A percentile compares a stretch with the other conserved stretches of the same genome.
Conservation (phyloP, 306 rosid species). For the Bauhinia variegata region DNA sequence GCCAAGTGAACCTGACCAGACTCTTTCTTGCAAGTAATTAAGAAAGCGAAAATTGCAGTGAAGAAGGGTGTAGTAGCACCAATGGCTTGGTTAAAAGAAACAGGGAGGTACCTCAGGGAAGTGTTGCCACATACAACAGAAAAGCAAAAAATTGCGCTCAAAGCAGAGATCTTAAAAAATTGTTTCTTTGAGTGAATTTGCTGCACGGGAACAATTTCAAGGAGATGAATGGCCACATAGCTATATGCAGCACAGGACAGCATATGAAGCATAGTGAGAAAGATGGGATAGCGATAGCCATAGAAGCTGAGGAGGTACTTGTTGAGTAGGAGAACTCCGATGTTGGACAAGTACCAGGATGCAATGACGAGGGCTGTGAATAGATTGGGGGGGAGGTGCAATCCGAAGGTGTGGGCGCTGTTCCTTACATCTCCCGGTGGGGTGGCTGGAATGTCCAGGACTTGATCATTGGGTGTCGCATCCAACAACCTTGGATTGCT, state of each 20-base stretch:
- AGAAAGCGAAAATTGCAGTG: conserved; percentile 57
- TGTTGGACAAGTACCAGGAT: conserved; percentile 89
- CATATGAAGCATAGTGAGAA: conserved; percentile 97
- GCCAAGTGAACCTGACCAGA: conserved; percentile 53
- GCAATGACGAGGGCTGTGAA: conserved; percentile 60
- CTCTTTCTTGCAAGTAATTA: conserved; percentile 58
- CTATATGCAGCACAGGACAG: conserved; percentile 67
- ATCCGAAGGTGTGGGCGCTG: conserved; percentile 38
- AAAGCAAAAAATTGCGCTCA: conserved; percentile 60
- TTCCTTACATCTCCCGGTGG: conserved; percentile 65
- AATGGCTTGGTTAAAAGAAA: conserved; percentile 62
- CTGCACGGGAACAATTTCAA: conserved; percentile 58
- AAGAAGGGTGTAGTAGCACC: conserved; percentile 69
- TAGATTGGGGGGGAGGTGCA: conserved; percentile 42
- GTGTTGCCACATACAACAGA: conserved; percentile 70
- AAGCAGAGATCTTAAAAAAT: conserved; percentile 55
- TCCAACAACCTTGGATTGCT: conserved; percentile 73
- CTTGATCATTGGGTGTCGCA: conserved; percentile 48
- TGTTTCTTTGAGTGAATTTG: conserved; percentile 54
- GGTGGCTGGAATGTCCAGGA: conserved; percentile 71
- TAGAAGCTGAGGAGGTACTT: conserved; percentile 87
- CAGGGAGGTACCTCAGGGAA: conserved; percentile 65
- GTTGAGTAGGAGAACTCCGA: conserved; percentile 89
- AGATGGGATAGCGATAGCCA: conserved; percentile 84
- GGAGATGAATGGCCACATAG: conserved; percentile 48